Conservation (phyloP, 768 basidiomycete genomes). For the Mycena leptocephala region DNA sequence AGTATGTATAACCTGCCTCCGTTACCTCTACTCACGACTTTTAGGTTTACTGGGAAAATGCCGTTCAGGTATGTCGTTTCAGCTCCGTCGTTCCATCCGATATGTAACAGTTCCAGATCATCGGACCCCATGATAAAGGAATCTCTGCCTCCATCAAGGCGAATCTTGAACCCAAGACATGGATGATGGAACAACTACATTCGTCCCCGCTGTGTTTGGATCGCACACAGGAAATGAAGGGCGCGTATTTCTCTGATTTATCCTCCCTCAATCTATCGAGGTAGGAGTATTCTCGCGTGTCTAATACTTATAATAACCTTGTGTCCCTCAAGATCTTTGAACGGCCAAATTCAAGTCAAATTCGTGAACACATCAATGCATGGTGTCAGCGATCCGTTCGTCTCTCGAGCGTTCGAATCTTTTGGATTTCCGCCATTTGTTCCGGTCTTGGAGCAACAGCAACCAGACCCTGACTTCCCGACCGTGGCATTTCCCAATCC, state of each 20-base stretch:
- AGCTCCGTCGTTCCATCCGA: background rate
- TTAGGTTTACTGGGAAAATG: conserved; percentile 94
- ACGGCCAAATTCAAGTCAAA: conserved; percentile 57
- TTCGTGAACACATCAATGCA: conserved; percentile 95
- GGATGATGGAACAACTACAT: conserved; percentile 53
- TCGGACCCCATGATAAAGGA: conserved; percentile 85
- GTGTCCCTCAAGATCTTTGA: conserved; percentile 50
- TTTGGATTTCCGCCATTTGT: conserved; percentile 75
- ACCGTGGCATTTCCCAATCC: conserved; percentile 92
- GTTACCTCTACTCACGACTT: background rate
- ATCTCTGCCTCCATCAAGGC: conserved; percentile 78
- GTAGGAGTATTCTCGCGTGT: background rate
- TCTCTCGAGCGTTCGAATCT: conserved; percentile 68
- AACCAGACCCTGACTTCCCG: conserved; percentile 89
- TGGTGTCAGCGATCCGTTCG: conserved; percentile 84
- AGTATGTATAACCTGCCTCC: conserved; percentile 51
- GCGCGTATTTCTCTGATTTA: conserved; percentile 70
- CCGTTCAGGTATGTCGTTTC: conserved; percentile 73
- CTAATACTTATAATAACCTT: background rate
- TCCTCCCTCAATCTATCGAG: conserved; percentile 44
- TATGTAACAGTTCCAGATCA: conserved; percentile 69
- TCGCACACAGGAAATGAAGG: conserved; percentile 71
- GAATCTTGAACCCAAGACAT: conserved; percentile 71
- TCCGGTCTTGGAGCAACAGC: conserved; percentile 76
- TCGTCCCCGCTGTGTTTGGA: conserved; percentile 67